These are phyloP conservation scores for Polyplosphaeria fusca DNA, from an alignment of 495 filamentous ascomycete genomes.

Conservation along the genomic window DNA sequence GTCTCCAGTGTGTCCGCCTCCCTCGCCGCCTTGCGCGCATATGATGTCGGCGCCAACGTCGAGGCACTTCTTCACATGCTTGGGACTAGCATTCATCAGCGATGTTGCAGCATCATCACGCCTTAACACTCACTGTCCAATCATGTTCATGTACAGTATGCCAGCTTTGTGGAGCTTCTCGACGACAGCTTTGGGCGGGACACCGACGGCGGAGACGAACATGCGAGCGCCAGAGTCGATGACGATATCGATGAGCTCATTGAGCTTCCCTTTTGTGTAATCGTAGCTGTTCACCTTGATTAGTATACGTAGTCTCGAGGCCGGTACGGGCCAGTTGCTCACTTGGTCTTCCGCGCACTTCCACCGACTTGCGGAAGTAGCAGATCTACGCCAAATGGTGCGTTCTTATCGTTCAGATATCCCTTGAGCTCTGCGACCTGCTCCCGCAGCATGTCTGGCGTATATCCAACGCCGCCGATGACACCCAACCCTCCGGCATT, in stretches of 20 bases:
- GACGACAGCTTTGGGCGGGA: slow-evolving; percentile 84
- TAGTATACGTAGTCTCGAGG: slow-evolving; percentile 2
- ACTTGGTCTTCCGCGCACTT: slow-evolving; percentile 92
- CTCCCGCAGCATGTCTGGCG: slow-evolving; percentile 91
- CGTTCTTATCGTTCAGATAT: slow-evolving; percentile 86
- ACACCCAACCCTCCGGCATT: slow-evolving; percentile 97
- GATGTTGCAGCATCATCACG: too few species aligned
- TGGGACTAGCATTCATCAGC: too few species aligned
- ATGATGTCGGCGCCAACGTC: slow-evolving; percentile 87
- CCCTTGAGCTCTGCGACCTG: slow-evolving; percentile 94
- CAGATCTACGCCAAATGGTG: slow-evolving; percentile 97
- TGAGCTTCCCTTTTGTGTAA: slow-evolving; percentile 98
- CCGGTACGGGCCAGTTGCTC: slow-evolving; percentile 34
- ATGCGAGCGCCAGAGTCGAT: slow-evolving; percentile 86
- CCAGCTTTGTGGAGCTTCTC: slow-evolving; percentile 82
- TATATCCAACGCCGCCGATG: slow-evolving; percentile 94
- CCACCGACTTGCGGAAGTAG: slow-evolving; percentile 93
- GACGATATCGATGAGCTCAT: slow-evolving; percentile 85
- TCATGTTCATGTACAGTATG: slow-evolving; percentile 99
- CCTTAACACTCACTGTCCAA: slow-evolving; percentile 53
- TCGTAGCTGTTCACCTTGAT: slow-evolving; percentile 63
- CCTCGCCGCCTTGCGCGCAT: slow-evolving; percentile 90
- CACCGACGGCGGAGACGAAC: slow-evolving; percentile 95
- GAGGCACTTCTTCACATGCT: slow-evolving; percentile 92
- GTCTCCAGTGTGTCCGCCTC: slow-evolving; percentile 87